Evolutionary conservation across 2,329 filamentous ascomycete genomes (phyloP).

Genomic region (Magnaporthiopsis incrustans): DNA sequence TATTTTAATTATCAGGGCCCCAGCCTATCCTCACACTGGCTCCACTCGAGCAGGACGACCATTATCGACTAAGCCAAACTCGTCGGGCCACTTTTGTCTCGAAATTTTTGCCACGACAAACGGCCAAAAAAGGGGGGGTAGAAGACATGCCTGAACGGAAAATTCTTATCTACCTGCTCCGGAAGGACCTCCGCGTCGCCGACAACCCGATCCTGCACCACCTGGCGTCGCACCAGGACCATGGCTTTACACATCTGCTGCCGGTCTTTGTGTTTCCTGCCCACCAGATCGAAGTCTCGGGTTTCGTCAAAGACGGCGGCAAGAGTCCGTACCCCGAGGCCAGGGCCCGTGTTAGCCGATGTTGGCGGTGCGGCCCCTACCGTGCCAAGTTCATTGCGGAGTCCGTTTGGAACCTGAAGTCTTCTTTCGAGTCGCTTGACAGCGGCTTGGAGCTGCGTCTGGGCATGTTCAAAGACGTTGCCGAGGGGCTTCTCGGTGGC

Average conservation of each 20-base stretch:
- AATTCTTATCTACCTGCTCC: conserved; percentile 62
- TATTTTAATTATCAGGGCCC: background rate
- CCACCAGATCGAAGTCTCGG: conserved; percentile 66
- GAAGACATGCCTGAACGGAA: conserved; percentile 21
- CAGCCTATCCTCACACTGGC: too few species aligned
- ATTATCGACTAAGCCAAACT: background rate
- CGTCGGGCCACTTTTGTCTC: background rate
- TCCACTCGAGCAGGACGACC: background rate
- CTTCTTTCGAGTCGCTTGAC: conserved; percentile 46
- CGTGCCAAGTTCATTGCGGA: conserved; percentile 66
- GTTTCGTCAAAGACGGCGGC: conserved; percentile 51
- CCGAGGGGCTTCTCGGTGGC: conserved; percentile 47
- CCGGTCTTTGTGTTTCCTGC: conserved; percentile 63
- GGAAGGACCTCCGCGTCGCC: conserved; percentile 62
- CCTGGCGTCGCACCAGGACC: conserved; percentile 37
- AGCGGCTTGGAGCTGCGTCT: conserved; percentile 58
- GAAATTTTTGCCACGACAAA: background rate
- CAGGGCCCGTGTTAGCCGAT: conserved; percentile 53
- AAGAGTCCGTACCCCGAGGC: conserved; percentile 61
- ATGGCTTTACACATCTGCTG: conserved; percentile 59
- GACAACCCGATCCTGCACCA: conserved; percentile 68
- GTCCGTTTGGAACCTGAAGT: conserved; percentile 65
- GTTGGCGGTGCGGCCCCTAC: conserved; percentile 68
- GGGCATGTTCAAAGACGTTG: conserved; percentile 51
- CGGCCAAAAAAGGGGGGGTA: too few species aligned